Base-by-base conservation (phyloP, 2,329 filamentous ascomycete genomes). In the Hypomyces perniciosus region DNA sequence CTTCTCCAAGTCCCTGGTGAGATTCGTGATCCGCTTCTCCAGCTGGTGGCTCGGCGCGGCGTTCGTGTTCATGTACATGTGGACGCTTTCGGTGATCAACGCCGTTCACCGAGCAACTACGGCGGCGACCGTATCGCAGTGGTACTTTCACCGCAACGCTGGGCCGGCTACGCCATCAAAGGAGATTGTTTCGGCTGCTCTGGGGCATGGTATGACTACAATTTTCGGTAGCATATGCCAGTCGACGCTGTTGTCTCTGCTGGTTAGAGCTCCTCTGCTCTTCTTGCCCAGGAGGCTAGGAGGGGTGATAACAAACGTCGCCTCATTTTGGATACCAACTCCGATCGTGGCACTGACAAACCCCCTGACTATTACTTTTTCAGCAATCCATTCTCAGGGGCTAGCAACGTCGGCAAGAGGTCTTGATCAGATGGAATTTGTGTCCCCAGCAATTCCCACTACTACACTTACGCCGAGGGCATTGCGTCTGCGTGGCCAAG, bases 91-190 rank as follows among this genome's bases (percentile, higher is more conserved):
- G 2, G 82, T 97, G 51, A 84, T 95, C 64, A 86, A 90, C 51
- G 90, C 90, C 13, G 80, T 97, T 26, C 92, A 99, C 67, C 85
- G 93, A 52, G 85, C 89, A 26, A 93, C 91, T 12, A 96, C 92
- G 10, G 92, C 90, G 27, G 93, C 93, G 8, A 96, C 92, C 1
- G 92, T 97, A 27, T 95, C 90, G 38, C 93, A 99, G 68, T 99
- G 93, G 93, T 99, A 99, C 70, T 99, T 97, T 68, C 92, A 97
- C 68, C 89, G 93, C 56, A 87, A 95, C 60, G 83, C 84, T 4
- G 80, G 84, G 8, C 90, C 92, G 5, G 77, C 85, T 7, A 84
- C 90, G 2, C 84, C 88, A 1, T 91, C 90, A 1, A 77, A 79
- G 51, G 85, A 91, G 50, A 86, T 97, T 44, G 90, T 97, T 28